Evolutionary conservation across 495 filamentous ascomycete species (phyloP).

Genomic region (Choiromyces venosus): DNA sequence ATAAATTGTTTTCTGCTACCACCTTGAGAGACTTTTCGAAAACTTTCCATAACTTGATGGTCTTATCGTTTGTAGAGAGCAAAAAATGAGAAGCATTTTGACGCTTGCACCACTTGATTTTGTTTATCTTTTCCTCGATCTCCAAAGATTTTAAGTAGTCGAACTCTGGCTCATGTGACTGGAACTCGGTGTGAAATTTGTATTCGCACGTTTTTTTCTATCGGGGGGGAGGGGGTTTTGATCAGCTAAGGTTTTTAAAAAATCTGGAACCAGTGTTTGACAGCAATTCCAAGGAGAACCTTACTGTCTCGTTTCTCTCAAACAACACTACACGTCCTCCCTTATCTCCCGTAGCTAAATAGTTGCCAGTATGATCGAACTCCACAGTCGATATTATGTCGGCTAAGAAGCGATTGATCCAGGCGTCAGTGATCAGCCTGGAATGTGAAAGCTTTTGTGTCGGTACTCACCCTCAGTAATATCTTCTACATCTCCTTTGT

Average conservation of each 20-base stretch:
- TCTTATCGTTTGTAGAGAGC: constrained; percentile 98
- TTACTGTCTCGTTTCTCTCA: constrained; percentile 93
- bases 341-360: constrained; percentile 95
- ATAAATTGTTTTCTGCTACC: constrained; percentile 97
- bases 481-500: constrained; percentile 99
- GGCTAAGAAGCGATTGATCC: constrained; percentile 52
- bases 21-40: constrained; percentile 99
- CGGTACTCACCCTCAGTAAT: constrained; percentile 85
- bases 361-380: constrained; percentile 98
- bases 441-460: background rate
- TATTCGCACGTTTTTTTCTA: constrained; percentile 99
- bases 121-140: constrained; percentile 99
- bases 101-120: constrained; percentile 98
- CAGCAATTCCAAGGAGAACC: constrained; percentile 36
- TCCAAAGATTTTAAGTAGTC: constrained; percentile 98
- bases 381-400: constrained; percentile 99
- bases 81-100: constrained; percentile 98
- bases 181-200: constrained; percentile 99
- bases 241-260: constrained; percentile 3
- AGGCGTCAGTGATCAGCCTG: background rate
- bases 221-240: background rate
- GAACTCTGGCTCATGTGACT: constrained; percentile 98
- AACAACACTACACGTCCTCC: constrained; percentile 94
- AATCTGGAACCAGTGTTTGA: background rate
- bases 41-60: constrained; percentile 99